Evolutionary conservation across 805 yeast genomes (phyloP).

Genomic region (Saturnispora diversa): DNA sequence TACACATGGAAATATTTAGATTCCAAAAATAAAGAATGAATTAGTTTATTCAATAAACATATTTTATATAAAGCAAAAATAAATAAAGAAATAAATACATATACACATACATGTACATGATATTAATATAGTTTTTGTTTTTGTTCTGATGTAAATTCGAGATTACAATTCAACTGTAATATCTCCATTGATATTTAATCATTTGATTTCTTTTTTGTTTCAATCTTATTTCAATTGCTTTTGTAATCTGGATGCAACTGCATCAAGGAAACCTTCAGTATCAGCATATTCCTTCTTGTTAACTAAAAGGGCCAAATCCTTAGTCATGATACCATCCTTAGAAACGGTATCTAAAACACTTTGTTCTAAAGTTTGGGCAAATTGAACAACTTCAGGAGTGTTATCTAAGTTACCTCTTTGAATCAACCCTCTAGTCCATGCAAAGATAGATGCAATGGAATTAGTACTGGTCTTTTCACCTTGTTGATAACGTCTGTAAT

Average conservation of each 20-base stretch:
- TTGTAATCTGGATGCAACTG: slow-evolving; percentile 47
- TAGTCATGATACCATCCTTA: slow-evolving; percentile 70
- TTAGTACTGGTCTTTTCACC: slow-evolving; percentile 81
- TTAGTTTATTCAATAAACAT: slow-evolving; percentile 6
- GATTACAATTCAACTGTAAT: slow-evolving; percentile 3
- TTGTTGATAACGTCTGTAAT: slow-evolving; percentile 71
- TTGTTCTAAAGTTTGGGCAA: slow-evolving; percentile 56
- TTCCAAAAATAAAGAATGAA: background rate
- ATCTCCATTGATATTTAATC: background rate
- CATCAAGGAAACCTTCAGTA: slow-evolving; percentile 69
- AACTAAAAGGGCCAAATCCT: slow-evolving; percentile 65
- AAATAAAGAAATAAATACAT: background rate
- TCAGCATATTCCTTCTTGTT: slow-evolving; percentile 58
- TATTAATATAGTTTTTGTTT: no score
- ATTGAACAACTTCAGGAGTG: slow-evolving; percentile 62
- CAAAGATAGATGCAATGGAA: slow-evolving; percentile 78
- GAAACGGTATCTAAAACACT: slow-evolving; percentile 69
- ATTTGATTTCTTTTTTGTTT: slow-evolving; percentile 1
- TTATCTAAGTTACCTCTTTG: slow-evolving; percentile 73
- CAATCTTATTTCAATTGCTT: slow-evolving; percentile 15
- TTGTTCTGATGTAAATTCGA: background rate
- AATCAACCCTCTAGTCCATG: slow-evolving; percentile 78
- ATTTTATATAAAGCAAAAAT: background rate
- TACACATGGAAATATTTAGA: slow-evolving; percentile 31
- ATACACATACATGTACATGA: background rate